These are phyloP conservation scores for Coniochaeta sp. DNA, from an alignment of 2,329 filamentous ascomycete species.

Conservation along the genomic window DNA sequence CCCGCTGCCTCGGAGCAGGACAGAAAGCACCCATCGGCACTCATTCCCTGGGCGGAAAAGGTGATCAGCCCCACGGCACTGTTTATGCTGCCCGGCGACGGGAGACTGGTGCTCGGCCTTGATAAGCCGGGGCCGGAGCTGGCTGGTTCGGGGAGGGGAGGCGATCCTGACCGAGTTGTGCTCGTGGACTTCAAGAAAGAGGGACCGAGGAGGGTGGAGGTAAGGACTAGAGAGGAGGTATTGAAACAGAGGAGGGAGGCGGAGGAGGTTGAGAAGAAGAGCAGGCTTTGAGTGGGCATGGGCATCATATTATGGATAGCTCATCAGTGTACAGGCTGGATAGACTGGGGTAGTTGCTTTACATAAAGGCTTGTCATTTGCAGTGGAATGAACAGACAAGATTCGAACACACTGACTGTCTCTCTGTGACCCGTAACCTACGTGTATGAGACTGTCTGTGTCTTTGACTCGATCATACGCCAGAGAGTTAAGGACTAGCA, in stretches of 20 bases:
- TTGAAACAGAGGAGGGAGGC: conserved; percentile 33
- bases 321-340: no score
- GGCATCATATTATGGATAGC: no score
- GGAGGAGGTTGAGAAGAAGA: conserved; percentile 9
- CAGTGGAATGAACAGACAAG: no score
- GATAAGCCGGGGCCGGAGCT: conserved; percentile 52
- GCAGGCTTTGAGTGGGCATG: conserved; percentile 6
- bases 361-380: background rate
- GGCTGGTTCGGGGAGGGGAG: conserved; percentile 35
- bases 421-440: no score
- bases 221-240: conserved; percentile 41
- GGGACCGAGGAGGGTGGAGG: conserved; percentile 45
- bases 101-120: conserved; percentile 45
- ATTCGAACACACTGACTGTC: no score
- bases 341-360: no score
- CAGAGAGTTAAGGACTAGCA: no score
- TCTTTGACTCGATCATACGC: no score
- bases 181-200: conserved; percentile 45
- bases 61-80: conserved; percentile 50
- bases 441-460: no score
- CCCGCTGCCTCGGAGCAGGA: conserved; percentile 15
- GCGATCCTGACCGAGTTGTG: conserved; percentile 53
- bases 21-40: conserved; percentile 31
- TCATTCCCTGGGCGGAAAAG: conserved; percentile 51
- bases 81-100: conserved; percentile 35